Evolutionary conservation across 2,329 filamentous ascomycete species (phyloP).

Genomic region (Monosporascus ibericus): DNA sequence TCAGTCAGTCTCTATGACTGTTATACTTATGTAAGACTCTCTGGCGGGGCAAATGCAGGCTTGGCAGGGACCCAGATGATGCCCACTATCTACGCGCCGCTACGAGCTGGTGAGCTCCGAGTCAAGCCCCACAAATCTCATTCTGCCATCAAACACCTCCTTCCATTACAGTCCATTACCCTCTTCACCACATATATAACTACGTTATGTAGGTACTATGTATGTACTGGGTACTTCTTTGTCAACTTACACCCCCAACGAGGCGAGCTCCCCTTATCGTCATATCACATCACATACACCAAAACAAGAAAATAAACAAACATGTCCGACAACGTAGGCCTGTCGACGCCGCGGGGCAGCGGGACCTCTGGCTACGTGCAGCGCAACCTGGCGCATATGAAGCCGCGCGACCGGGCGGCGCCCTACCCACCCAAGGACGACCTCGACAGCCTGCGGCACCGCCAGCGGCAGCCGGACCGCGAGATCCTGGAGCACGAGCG

Average conservation of each 20-base stretch:
- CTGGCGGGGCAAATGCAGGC: slow-evolving; percentile 9
- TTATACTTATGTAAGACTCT: neutral
- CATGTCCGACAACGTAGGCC: slow-evolving; percentile 97
- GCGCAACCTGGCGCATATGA: slow-evolving; percentile 85
- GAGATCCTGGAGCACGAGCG: slow-evolving; percentile 93
- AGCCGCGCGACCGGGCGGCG: slow-evolving; percentile 71
- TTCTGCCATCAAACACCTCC: slow-evolving; percentile 14
- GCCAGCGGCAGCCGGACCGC: slow-evolving; percentile 78
- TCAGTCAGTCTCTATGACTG: too few species aligned
- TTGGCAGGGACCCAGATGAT: neutral
- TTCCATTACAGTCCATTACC: slow-evolving; percentile 3
- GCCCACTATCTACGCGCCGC: neutral
- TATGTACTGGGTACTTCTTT: too few species aligned
- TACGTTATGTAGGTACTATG: too few species aligned
- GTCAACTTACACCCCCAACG: too few species aligned
- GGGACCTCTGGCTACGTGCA: slow-evolving; percentile 97
- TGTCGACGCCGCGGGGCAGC: slow-evolving; percentile 87
- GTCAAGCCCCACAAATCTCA: slow-evolving; percentile 6
- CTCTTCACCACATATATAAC: too few species aligned
- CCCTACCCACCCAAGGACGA: slow-evolving; percentile 66
- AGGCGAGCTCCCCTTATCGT: too few species aligned
- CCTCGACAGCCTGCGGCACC: slow-evolving; percentile 63
- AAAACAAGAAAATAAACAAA: slow-evolving; percentile 1
- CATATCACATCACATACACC: too few species aligned
- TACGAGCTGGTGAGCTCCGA: slow-evolving; percentile 3